A percentile compares a stretch with the other conserved stretches of the same genome.
These are phyloP conservation scores for Kwoniella dendrophila DNA, from an alignment of 768 basidiomycete genomes.

Conservation along the genomic window DNA sequence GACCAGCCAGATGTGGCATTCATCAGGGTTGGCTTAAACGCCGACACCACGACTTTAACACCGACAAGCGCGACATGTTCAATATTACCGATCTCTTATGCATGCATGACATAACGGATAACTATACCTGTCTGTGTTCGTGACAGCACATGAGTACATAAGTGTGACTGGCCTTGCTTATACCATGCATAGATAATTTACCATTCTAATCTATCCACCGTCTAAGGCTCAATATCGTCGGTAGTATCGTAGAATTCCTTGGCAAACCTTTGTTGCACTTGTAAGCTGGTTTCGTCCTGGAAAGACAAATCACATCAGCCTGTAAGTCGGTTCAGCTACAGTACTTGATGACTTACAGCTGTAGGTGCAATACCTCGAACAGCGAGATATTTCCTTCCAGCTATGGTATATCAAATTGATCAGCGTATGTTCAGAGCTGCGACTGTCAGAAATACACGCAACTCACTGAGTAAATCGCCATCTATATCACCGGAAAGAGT, in stretches of 20 bases:
- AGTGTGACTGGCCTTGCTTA: no score
- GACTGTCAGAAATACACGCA: constrained; percentile 7
- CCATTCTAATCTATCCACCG: background rate
- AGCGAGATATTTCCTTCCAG: constrained; percentile 51
- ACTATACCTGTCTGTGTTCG: no score
- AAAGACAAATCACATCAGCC: background rate
- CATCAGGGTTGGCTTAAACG: background rate
- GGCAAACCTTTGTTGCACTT: constrained; percentile 78
- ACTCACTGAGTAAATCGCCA: constrained; percentile 39
- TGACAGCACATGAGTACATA: no score
- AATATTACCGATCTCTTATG: background rate
- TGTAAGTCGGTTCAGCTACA: background rate
- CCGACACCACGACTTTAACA: constrained; percentile 17
- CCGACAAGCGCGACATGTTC: constrained; percentile 12
- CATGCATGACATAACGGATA: no score
- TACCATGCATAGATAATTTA: no score
- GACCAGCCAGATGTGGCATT: constrained; percentile 1
- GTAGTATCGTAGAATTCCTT: constrained; percentile 73
- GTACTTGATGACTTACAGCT: constrained; percentile 28
- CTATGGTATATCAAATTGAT: constrained; percentile 21
- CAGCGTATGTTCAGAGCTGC: constrained; percentile 19
- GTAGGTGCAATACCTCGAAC: constrained; percentile 54
- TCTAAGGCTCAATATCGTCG: constrained; percentile 36
- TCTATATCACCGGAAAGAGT: constrained; percentile 56
- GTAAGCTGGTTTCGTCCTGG: constrained; percentile 65